phyloP scores from a whole-genome alignment of 345 rosid genomes.

The Euphorbia lathyris region DNA sequence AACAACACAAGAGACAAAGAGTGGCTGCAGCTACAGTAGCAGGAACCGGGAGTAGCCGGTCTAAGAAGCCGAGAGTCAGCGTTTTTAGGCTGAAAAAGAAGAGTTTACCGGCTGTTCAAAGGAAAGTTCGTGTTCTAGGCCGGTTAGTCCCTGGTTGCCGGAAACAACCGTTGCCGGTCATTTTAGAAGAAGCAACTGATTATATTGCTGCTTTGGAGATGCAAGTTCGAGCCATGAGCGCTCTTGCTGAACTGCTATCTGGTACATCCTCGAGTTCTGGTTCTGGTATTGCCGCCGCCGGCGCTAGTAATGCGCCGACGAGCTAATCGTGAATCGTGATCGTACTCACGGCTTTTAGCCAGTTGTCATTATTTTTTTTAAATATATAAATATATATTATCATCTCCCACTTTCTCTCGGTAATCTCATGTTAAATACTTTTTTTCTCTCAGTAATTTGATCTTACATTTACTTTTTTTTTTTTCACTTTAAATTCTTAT shows the following conservation, averaged over 20 bases:
- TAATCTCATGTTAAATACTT: constrained; percentile 34
- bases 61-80: constrained; percentile 67
- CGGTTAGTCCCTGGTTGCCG: constrained; percentile 98
- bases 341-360: constrained; percentile 8
- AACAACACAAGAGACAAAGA: constrained; percentile 51
- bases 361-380: constrained; percentile 21
- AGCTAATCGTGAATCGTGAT: constrained; percentile 28
- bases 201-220: constrained; percentile 96
- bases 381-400: not conserved
- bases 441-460: not conserved
- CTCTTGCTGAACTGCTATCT: constrained; percentile 59
- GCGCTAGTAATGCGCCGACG: constrained; percentile 28
- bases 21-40: constrained; percentile 23
- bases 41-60: constrained; percentile 32
- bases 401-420: constrained; percentile 2
- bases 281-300: constrained; percentile 25
- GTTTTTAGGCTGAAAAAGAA: constrained; percentile 54
- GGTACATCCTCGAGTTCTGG: constrained; percentile 15
- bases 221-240: constrained; percentile 93
- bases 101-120: constrained; percentile 70
- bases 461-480: not conserved
- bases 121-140: constrained; percentile 79
- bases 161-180: constrained; percentile 78
- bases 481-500: not conserved
- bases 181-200: constrained; percentile 90